Percentiles rank a stretch among this genome's conserved stretches.
Evolutionary conservation across 106 monocot genomes (phyloP).

Genomic region (Alisma plantagoaquatica): DNA sequence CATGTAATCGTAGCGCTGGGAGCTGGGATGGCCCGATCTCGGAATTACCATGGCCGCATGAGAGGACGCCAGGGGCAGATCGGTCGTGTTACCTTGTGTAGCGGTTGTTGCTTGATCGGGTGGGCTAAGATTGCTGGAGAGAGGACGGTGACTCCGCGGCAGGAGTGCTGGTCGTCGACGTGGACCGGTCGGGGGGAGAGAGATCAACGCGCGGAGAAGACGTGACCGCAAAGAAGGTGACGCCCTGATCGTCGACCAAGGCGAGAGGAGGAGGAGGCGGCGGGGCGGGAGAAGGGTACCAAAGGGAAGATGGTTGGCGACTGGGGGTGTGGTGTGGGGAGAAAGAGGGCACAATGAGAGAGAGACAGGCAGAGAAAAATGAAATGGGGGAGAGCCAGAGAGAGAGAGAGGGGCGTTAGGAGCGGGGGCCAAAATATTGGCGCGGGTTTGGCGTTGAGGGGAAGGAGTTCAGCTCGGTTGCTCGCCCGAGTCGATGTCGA

Average conservation of each 20-base stretch:
- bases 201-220: not conserved
- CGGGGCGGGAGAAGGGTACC: not conserved
- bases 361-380: not conserved
- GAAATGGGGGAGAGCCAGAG: no score
- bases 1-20: not conserved
- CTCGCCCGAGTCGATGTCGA: no score
- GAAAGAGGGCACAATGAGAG: not conserved
- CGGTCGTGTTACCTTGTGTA: no score
- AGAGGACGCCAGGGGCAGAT: no score
- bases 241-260: not conserved
- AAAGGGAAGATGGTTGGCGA: no score
- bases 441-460: no score
- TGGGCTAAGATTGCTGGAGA: no score
- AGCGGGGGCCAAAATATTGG: not conserved
- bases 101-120: no score
- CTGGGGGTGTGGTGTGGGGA: not conserved
- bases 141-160: not conserved
- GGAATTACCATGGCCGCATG: no score
- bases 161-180: not conserved
- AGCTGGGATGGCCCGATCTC: no score
- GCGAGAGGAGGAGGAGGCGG: not conserved
- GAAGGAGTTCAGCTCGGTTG: no score
- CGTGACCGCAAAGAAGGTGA: not conserved
- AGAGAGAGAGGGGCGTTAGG: not conserved
- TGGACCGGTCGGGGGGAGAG: no score